Base-by-base conservation (phyloP, 108 stramenopile species). In the Aurantiochytrium sp. region DNA sequence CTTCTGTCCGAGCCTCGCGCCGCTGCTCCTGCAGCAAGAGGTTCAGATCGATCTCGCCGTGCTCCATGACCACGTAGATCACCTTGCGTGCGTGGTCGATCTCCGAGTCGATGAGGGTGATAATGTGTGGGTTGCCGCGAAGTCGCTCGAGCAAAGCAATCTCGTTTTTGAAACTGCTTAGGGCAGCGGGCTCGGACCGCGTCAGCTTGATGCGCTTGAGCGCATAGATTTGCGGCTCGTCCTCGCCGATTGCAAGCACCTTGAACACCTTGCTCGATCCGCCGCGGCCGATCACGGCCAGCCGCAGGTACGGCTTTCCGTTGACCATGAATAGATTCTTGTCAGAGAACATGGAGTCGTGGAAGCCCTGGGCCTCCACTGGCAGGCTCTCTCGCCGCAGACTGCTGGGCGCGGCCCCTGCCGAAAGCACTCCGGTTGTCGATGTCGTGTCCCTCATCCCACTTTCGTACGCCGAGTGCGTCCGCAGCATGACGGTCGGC, bases 91-190 rank as follows among this genome's bases (percentile, higher is more conserved):
- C 88, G 4, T 93, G 69, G 87, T 98, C 96, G 0, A 99, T 96
- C 89, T 98, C 94, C 37, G 96, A 93, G 69, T 96, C 97, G 69
- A 94, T 89, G 54, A 99, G 89, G 68, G 94, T 95, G 55, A 99
- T 97, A 87, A 99, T 99, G 31, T 95, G 92, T 12, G 95, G 96
- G 69, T 96, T 96, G 34, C 96, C 97, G 55, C 94, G 93, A 3
- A 98, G 92, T 6, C 93, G 88, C 90, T 94, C 92, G 88, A 99
- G 85, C 5, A 99, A 87, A 4, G 95, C 93, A 55, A 99, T 98
- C 92, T 99, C 99, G 89, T 99, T 99, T 42, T 97, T 95, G 86
- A 97, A 98, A n/a, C 95, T 95, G 42, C 96, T 97, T 21, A 93
- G 19, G 4, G 86, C 86, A n/a, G 91, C 93, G 55, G 91, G 87